Base-by-base conservation (phyloP, 2,329 filamentous ascomycete species). In the Monosporascus sp. region DNA sequence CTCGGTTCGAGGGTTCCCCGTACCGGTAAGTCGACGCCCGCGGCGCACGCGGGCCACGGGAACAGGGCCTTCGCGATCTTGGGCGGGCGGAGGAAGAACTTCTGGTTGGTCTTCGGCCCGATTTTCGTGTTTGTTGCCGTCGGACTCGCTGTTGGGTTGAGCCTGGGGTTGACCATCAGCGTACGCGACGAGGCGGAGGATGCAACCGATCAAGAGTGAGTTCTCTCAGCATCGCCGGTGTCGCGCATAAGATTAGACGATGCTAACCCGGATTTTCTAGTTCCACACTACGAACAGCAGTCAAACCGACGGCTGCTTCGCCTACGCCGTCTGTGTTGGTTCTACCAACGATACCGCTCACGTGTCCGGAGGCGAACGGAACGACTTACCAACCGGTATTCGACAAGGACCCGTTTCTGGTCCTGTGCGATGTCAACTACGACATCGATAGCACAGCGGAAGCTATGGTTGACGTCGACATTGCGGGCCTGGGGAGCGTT, bases 391-490 rank as follows among this genome's bases (percentile, higher is more conserved):
- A 59, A 24, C 48, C 51, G 9, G 22, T 15, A 25, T 24, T 51
- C 1, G 49, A 55, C 24, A 46, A 58, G 27, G 60, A 61, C 36
- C 57, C 55, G 18, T 72, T 64, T 55, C 41, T 68, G 1, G 54
- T 72, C 7, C 54, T 72, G 8, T 73, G 70, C 55, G 65, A 67
- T 18, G 52, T 65, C 27, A 70, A 73, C 57, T 73, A 72, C 62
- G 66, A 65, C 57, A 59, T 56, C 36, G 22, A 22, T 14, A 47
- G 50, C 17, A 41, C 41, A 9, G 53, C 48, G 17, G 53, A 56
- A 25, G 70, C 68, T 6, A 62, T 66, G 2, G 50, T 49, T 7
- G 70, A 73, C 45, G 56, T 72, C 27, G 58, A 49, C 37, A 58
- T 61, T 47, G 14, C 57, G 45, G 54, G 57, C 25, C 58, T 62